Conservation (phyloP, 305 asterid genomes). For the Solanum chacoense region DNA sequence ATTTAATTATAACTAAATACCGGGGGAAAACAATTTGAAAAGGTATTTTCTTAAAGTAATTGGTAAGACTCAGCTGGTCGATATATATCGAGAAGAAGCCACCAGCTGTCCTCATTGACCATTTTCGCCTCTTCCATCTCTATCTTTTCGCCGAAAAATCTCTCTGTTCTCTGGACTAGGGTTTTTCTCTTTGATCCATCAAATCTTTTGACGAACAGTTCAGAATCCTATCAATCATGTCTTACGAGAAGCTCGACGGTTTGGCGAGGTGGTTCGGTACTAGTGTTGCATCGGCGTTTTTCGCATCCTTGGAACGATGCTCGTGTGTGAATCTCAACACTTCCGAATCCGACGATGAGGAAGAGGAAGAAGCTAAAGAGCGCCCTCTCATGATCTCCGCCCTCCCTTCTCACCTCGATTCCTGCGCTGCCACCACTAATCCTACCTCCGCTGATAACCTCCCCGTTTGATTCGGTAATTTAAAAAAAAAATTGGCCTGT, state of each 20-base stretch:
- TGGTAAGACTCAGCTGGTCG: neutral
- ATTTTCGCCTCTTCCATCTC: neutral
- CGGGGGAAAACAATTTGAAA: neutral
- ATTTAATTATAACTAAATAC: neutral
- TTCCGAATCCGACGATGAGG: slow-evolving; percentile 70
- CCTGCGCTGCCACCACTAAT: slow-evolving; percentile 12
- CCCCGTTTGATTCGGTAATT: slow-evolving; percentile 43
- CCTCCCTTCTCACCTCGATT: slow-evolving; percentile 22
- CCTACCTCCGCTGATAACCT: slow-evolving; percentile 51
- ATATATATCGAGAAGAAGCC: neutral
- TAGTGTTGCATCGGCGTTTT: slow-evolving; percentile 80
- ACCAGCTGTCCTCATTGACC: neutral
- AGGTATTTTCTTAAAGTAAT: neutral
- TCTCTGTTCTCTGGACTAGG: neutral
- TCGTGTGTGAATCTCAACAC: slow-evolving; percentile 83
- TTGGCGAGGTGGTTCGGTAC: slow-evolving; percentile 80
- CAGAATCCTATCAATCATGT: slow-evolving; percentile 41
- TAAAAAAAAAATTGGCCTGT: neutral
- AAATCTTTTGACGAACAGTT: slow-evolving; percentile 13
- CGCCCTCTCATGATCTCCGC: slow-evolving; percentile 72
- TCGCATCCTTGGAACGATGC: slow-evolving; percentile 83
- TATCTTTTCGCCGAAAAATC: neutral
- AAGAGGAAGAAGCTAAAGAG: slow-evolving; percentile 63
- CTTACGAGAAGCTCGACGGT: slow-evolving; percentile 58
- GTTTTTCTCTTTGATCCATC: neutral